A percentile compares a stretch with the other conserved stretches of the same genome.
Conservation (phyloP, 345 rosid genomes). For the Moringa oleifera region DNA sequence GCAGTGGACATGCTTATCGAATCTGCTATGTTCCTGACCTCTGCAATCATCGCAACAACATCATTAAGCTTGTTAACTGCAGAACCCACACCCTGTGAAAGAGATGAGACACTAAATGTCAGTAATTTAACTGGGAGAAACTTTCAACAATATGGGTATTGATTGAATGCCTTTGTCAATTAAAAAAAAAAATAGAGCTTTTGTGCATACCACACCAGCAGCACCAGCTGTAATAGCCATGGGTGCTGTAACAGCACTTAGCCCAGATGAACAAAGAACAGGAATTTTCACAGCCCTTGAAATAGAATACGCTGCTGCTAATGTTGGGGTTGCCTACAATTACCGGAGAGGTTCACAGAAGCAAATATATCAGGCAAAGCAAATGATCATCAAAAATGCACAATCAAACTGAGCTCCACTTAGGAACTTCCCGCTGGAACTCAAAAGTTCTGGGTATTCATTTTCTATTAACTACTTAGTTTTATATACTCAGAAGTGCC, state of each 20-base stretch:
- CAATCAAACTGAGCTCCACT: too few species aligned
- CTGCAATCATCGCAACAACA: slow-evolving; percentile 58
- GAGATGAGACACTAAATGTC: neutral
- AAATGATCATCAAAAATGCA: too few species aligned
- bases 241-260: slow-evolving; percentile 61
- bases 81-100: slow-evolving; percentile 48
- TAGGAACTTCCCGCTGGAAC: too few species aligned
- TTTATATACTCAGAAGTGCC: too few species aligned
- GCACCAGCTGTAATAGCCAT: slow-evolving; percentile 66
- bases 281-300: slow-evolving; percentile 58
- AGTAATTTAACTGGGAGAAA: neutral
- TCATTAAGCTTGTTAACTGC: slow-evolving; percentile 59
- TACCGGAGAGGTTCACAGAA: slow-evolving; percentile 1
- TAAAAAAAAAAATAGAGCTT: too few species aligned
- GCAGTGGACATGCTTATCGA: slow-evolving; percentile 24
- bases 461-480: too few species aligned
- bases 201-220: slow-evolving; percentile 50
- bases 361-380: too few species aligned
- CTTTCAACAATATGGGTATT: neutral
- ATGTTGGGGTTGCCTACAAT: slow-evolving; percentile 45
- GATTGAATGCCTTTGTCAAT: too few species aligned
- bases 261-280: slow-evolving; percentile 57
- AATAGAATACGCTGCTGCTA: slow-evolving; percentile 61
- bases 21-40: slow-evolving; percentile 47
- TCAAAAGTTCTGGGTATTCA: too few species aligned